These are phyloP conservation scores for Coemansia sp. DNA, from an alignment of 192 early-diverging fungal species.

Conservation along the genomic window DNA sequence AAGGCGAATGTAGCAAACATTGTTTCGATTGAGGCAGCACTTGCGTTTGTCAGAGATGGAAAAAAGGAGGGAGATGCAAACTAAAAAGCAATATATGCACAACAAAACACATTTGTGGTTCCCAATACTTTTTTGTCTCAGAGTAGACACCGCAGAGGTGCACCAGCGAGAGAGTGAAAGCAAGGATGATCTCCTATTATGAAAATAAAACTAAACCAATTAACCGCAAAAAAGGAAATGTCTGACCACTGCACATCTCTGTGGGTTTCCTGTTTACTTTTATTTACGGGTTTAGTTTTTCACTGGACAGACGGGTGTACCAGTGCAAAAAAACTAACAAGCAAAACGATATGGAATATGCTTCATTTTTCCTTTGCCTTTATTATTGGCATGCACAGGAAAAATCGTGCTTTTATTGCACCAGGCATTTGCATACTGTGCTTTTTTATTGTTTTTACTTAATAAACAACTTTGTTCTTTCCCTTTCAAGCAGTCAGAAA, in stretches of 20 bases:
- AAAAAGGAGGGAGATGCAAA: not conserved
- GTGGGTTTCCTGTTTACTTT: not conserved
- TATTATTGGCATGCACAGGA: not conserved
- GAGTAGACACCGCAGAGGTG: too few relatives aligned
- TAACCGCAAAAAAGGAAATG: not conserved
- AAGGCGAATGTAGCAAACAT: too few relatives aligned
- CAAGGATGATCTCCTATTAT: not conserved
- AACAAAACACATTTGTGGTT: not conserved
- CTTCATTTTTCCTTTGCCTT: not conserved
- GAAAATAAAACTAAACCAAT: not conserved
- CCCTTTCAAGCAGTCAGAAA: not conserved
- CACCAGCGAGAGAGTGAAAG: not conserved
- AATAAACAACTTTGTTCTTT: not conserved
- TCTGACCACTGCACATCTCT: not conserved
- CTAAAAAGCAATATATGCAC: conserved; percentile 1
- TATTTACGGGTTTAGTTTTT: not conserved
- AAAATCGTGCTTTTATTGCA: not conserved
- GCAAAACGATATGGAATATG: not conserved
- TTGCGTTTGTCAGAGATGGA: not conserved
- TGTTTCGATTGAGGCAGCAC: too few relatives aligned
- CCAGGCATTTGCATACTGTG: not conserved
- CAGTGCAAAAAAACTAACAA: not conserved
- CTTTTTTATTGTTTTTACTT: conserved; percentile 3
- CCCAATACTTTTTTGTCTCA: not conserved
- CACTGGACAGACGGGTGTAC: not conserved